These are phyloP conservation scores for Porphyrellus cyaneotinctus DNA, from an alignment of 768 basidiomycete species.

Conservation along the genomic window DNA sequence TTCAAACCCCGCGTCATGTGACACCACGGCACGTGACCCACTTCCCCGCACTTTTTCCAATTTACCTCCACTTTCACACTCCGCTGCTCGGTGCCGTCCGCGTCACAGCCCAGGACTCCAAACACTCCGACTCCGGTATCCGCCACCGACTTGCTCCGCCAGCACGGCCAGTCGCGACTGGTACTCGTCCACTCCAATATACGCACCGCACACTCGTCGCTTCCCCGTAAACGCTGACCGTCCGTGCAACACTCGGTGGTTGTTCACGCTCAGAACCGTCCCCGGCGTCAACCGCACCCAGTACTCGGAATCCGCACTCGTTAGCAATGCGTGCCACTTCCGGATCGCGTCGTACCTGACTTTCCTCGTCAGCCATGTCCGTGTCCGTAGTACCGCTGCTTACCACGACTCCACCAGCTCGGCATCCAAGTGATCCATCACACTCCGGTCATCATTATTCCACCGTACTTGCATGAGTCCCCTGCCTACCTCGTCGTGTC, in stretches of 20 bases:
- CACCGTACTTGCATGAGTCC: constrained; percentile 78
- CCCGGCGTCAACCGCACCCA: constrained; percentile 90
- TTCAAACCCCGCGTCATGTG: constrained; percentile 19
- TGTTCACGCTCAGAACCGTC: constrained; percentile 88
- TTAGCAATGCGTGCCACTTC: constrained; percentile 71
- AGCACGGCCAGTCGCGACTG: constrained; percentile 71
- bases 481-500: constrained; percentile 55
- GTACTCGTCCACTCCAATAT: constrained; percentile 89
- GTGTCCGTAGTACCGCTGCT: background rate
- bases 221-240: constrained; percentile 86
- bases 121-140: constrained; percentile 50
- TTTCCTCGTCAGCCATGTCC: background rate
- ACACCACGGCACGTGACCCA: constrained; percentile 12
- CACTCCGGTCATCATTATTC: constrained; percentile 93
- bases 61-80: constrained; percentile 11
- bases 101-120: constrained; percentile 55
- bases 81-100: constrained; percentile 21
- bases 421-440: constrained; percentile 57
- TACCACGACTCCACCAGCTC: constrained; percentile 74
- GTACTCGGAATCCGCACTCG: constrained; percentile 80
- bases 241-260: constrained; percentile 91
- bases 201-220: constrained; percentile 94
- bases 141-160: constrained; percentile 43
- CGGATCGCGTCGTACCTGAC: constrained; percentile 76
- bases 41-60: constrained; percentile 24